Percentiles rank a stretch among this genome's conserved stretches.
phyloP scores from a whole-genome alignment of 73 alveolate genomes.

The Effrenium voratum region DNA sequence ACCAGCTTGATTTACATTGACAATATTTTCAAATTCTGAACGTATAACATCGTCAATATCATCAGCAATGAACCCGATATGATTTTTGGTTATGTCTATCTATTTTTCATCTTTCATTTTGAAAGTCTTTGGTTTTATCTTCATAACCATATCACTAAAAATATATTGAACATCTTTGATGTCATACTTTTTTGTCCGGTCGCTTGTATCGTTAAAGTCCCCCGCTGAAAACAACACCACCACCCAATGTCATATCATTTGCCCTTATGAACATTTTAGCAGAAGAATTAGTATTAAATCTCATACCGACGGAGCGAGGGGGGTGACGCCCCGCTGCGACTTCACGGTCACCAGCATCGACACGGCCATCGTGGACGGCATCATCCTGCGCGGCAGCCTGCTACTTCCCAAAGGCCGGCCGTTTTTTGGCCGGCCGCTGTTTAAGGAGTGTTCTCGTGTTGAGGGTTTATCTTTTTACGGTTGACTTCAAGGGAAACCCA shows the following conservation, averaged over 20 bases:
- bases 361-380: conserved; percentile 69
- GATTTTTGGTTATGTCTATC: background rate
- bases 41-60: background rate
- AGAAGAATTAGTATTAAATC: no score
- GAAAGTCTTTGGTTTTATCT: background rate
- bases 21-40: background rate
- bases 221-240: background rate
- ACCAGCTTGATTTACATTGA: background rate
- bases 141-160: background rate
- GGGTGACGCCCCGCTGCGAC: conserved; percentile 35
- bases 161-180: background rate
- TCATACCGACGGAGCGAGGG: no score
- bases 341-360: conserved; percentile 78
- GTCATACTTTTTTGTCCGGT: background rate
- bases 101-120: background rate
- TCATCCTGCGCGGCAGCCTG: conserved; percentile 69
- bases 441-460: no score
- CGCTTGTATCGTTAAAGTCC: background rate
- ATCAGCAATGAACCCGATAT: conserved; percentile 1
- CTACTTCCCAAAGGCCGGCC: conserved; percentile 55
- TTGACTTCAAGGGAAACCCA: no score
- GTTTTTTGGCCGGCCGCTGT: no score
- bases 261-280: no score
- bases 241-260: background rate
- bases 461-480: no score